These are phyloP conservation scores for Saxophila tyrrhenica DNA, from an alignment of 495 filamentous ascomycete species.

Conservation along the genomic window DNA sequence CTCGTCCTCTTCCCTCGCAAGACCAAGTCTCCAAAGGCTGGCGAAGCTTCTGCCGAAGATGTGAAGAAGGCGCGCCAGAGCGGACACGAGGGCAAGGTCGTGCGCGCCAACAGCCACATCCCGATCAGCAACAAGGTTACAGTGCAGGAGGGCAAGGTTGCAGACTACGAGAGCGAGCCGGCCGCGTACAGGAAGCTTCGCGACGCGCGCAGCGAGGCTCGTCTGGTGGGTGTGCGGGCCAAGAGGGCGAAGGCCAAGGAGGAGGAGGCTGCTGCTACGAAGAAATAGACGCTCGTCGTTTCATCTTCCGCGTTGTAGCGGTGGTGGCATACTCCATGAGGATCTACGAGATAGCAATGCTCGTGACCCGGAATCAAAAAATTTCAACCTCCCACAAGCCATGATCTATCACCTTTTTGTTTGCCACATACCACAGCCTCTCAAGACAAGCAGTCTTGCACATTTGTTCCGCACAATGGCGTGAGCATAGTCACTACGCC, in stretches of 20 bases:
- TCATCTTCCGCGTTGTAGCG: background rate
- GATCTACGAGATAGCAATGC: background rate
- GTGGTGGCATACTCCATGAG: background rate
- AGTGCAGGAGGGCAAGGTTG: slow-evolving; percentile 70
- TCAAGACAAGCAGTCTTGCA: no score
- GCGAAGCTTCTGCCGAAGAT: slow-evolving; percentile 79
- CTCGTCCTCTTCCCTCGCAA: slow-evolving; percentile 97
- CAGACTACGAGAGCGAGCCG: slow-evolving; percentile 63
- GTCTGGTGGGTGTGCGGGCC: slow-evolving; percentile 70
- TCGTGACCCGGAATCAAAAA: background rate
- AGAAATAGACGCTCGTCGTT: slow-evolving; percentile 55
- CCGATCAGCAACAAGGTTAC: slow-evolving; percentile 57
- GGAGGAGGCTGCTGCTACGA: slow-evolving; percentile 74
- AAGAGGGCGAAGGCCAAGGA: slow-evolving; percentile 91
- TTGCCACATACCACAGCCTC: no score
- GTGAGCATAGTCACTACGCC: no score
- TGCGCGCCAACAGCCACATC: slow-evolving; percentile 33
- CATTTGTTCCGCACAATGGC: no score
- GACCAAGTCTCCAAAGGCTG: slow-evolving; percentile 77
- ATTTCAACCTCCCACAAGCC: background rate
- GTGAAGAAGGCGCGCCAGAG: slow-evolving; percentile 62
- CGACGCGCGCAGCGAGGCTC: slow-evolving; percentile 72
- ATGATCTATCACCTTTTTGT: no score
- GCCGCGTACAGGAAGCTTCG: slow-evolving; percentile 77
- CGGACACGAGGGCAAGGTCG: slow-evolving; percentile 40